Conservation (phyloP, 2,329 filamentous ascomycete genomes). For the Talaromyces rugulosus region DNA sequence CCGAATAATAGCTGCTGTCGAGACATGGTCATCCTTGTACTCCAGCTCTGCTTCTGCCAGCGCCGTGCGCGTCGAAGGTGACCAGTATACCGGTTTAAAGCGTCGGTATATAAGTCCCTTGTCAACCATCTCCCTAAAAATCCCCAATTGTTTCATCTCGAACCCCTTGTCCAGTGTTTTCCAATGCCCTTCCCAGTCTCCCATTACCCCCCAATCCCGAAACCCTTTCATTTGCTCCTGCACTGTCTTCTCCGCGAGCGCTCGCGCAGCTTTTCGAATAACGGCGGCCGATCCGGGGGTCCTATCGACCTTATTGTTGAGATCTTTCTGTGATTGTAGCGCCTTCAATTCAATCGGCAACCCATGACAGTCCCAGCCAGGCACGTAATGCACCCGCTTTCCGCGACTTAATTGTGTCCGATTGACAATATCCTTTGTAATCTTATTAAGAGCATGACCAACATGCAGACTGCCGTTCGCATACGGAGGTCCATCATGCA, state of each 20-base stretch:
- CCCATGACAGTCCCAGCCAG: constrained; percentile 97
- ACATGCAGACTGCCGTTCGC: constrained; percentile 90
- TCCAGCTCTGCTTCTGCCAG: constrained; percentile 63
- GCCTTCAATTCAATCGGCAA: constrained; percentile 96
- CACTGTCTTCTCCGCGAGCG: constrained; percentile 54
- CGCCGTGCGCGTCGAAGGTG: constrained; percentile 60
- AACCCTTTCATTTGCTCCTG: constrained; percentile 58
- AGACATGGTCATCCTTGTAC: constrained; percentile 59
- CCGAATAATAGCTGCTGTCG: constrained; percentile 62
- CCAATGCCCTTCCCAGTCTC: constrained; percentile 60
- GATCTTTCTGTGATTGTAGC: constrained; percentile 56
- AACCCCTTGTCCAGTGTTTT: constrained; percentile 61
- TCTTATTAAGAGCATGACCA: constrained; percentile 94
- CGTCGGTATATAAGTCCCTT: constrained; percentile 59
- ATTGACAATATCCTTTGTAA: constrained; percentile 90
- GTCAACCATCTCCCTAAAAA: constrained; percentile 60
- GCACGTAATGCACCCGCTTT: constrained; percentile 72
- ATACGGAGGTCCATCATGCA: constrained; percentile 96
- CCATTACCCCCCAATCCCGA: constrained; percentile 59
- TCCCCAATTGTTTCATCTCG: constrained; percentile 56
- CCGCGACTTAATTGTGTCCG: constrained; percentile 76
- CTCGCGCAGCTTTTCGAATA: constrained; percentile 52
- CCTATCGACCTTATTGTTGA: constrained; percentile 15
- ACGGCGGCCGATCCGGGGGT: constrained; percentile 38
- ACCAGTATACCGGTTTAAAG: constrained; percentile 64